Base-by-base conservation (phyloP, 257 asterid genomes). In the Eustoma russellianum region DNA sequence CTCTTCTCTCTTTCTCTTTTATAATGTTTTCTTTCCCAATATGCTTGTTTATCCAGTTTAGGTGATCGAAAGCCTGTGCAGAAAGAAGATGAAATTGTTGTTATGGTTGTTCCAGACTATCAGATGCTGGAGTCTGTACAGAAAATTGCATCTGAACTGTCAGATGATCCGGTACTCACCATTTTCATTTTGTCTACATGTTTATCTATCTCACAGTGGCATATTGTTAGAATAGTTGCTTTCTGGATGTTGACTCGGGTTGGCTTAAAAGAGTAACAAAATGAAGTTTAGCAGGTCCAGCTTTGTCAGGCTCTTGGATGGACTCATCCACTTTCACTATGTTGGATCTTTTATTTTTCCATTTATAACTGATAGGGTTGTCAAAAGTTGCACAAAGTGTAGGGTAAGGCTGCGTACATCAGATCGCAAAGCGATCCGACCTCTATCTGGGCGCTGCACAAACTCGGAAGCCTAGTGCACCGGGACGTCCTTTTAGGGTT, bases 51-150 rank as follows among this genome's bases (percentile, higher is more conserved):
- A 55, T 66, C 65, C 86, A 90, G 98, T 72, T 67, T 90, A 70
- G 94, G 98, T 65, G 98, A 90, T 70, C 73, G 96, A 56, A 83
- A 86, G 77, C 96, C 98, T 45, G 93, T 90, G 51, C 75, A 44
- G 30, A 63, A 54, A 64, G 96, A 86, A 61, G 98, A 90, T 33
- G 91, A 86, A 73, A 78, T 90, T 63, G 66, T 86, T 46, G 96
- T 90, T 71, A 79, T 90, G 96, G 88, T 86, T 60, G 96, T 86
- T 73, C 98, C 98, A 59, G 98, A 90, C 73, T 82, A 90, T 74
- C 98, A 90, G 82, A 90, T 90, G 98, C 66, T 86, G 76, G 69
- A 61, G 74, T 83, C 83, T 65, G 98, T 90, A 38, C 75, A 84
- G 70, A 82, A 65, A 75, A 82, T 86, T 71, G 95, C 96, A 66